Conservation (phyloP, 345 rosid species). For the Lepidium africanum region DNA sequence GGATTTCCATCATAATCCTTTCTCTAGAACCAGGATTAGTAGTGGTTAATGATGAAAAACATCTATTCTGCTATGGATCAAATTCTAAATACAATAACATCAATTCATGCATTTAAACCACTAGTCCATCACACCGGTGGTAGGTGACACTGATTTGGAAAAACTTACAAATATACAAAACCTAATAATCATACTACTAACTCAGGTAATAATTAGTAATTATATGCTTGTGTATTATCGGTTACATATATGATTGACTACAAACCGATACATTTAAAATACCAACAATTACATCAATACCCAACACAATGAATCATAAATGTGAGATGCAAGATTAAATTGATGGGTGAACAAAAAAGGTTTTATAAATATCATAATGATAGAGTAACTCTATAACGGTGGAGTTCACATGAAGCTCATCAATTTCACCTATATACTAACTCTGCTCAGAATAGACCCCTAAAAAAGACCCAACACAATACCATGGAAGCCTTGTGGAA, state of each 20-base stretch:
- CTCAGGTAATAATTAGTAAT: no score
- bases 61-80: no score
- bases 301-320: neutral
- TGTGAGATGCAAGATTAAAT: neutral
- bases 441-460: neutral
- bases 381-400: constrained; percentile 31
- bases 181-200: neutral
- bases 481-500: constrained; percentile 69
- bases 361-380: constrained; percentile 7
- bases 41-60: no score
- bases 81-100: no score
- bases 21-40: no score
- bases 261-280: constrained; percentile 1
- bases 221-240: neutral
- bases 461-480: neutral
- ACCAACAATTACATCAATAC: neutral
- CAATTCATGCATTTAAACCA: no score
- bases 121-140: no score
- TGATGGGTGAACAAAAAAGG: neutral
- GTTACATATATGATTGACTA: neutral
- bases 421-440: constrained; percentile 11
- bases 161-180: neutral
- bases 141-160: neutral
- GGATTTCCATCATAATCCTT: no score
- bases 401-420: constrained; percentile 46